phyloP scores from a whole-genome alignment of 345 rosid genomes.

The Geranium brycei region DNA sequence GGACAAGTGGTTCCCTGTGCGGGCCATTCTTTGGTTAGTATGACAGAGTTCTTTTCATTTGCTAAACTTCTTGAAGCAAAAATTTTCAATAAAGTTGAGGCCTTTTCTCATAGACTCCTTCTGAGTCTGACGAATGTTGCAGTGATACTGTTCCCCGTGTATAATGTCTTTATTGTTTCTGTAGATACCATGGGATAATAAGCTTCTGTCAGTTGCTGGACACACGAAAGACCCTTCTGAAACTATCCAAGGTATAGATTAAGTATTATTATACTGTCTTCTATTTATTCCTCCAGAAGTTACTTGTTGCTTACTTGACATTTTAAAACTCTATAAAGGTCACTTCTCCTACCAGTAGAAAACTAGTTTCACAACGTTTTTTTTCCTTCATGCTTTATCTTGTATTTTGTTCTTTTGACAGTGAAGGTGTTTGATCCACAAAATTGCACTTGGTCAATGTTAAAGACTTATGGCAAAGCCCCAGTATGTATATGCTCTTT shows the following conservation, averaged over 20 bases:
- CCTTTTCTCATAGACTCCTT: conserved; percentile 8
- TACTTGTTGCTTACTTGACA: background rate
- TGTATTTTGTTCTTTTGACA: conserved; percentile 25
- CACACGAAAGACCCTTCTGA: conserved; percentile 91
- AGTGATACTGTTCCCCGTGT: conserved; percentile 8
- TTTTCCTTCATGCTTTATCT: background rate
- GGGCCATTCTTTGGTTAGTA: conserved; percentile 93
- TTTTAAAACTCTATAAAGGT: background rate
- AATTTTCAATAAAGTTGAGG: background rate
- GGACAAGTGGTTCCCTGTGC: conserved; percentile 61
- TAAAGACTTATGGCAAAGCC: conserved; percentile 91
- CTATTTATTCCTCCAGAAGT: too few relatives aligned
- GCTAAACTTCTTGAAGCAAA: conserved; percentile 11
- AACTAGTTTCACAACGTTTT: background rate
- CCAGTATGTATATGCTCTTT: conserved; percentile 41
- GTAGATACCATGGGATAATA: conserved; percentile 85
- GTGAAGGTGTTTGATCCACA: conserved; percentile 80
- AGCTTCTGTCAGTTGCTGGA: conserved; percentile 84
- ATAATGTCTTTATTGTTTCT: conserved; percentile 7
- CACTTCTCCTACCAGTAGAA: background rate
- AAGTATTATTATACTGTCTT: background rate
- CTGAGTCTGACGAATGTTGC: conserved; percentile 12
- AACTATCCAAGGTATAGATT: conserved; percentile 55
- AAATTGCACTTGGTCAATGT: conserved; percentile 62
- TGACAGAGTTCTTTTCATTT: conserved; percentile 4